phyloP scores from a whole-genome alignment of 345 rosid species.

The Lepidium didymum region DNA sequence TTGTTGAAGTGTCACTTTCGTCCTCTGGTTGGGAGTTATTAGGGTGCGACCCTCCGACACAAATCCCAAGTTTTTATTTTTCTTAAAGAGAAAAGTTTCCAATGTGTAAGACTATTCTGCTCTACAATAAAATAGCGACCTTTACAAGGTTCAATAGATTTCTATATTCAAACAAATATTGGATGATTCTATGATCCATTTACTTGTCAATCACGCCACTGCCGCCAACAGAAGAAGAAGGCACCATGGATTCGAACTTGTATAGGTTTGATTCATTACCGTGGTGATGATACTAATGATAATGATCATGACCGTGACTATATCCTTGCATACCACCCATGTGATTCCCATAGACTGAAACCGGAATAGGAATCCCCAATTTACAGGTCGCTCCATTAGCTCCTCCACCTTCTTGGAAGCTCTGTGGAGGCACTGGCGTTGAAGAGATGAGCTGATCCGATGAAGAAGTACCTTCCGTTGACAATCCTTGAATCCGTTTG shows the following conservation, averaged over 20 bases:
- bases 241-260: conserved; percentile 36
- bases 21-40: neutral
- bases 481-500: conserved; percentile 72
- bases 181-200: neutral
- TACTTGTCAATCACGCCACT: conserved; percentile 43
- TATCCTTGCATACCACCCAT: conserved; percentile 33
- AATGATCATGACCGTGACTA: neutral
- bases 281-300: neutral
- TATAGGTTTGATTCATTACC: conserved; percentile 32
- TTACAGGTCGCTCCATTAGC: conserved; percentile 24
- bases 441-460: conserved; percentile 69
- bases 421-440: conserved; percentile 51
- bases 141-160: neutral
- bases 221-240: conserved; percentile 32
- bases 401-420: conserved; percentile 36
- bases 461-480: conserved; percentile 42
- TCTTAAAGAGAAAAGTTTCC: neutral
- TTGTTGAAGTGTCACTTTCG: conserved; percentile 16
- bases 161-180: neutral
- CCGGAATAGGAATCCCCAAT: conserved; percentile 30
- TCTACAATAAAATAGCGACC: neutral
- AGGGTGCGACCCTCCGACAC: neutral
- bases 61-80: neutral
- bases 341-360: conserved; percentile 34
- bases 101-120: neutral